phyloP scores from a whole-genome alignment of 257 asterid genomes.

The Eustoma russellianum region DNA sequence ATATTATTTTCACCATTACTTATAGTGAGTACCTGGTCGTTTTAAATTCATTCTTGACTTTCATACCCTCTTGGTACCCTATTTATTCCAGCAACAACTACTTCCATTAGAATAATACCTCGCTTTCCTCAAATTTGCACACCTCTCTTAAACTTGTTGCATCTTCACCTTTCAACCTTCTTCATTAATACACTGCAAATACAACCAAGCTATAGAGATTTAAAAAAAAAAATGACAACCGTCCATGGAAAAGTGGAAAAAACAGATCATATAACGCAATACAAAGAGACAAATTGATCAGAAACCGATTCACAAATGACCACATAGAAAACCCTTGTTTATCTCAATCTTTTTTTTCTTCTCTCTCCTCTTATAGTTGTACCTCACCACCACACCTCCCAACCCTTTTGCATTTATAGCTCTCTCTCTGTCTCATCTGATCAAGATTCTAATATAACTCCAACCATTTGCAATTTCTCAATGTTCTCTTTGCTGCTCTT shows the following conservation, averaged over 20 bases:
- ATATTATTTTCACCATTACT: too few relatives aligned
- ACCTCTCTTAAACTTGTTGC: constrained; percentile 8
- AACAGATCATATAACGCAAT: constrained; percentile 11
- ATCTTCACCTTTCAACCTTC: constrained; percentile 16
- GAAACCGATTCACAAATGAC: constrained; percentile 6
- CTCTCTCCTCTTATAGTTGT: too few relatives aligned
- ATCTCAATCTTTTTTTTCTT: too few relatives aligned
- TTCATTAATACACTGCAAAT: constrained; percentile 33
- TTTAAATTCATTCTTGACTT: constrained; percentile 18
- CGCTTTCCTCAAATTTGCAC: constrained; percentile 20
- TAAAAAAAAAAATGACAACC: neutral
- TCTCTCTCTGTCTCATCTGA: constrained; percentile 25
- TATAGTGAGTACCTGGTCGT: too few relatives aligned
- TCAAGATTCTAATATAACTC: constrained; percentile 46
- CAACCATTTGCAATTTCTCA: constrained; percentile 55
- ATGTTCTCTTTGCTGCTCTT: constrained; percentile 54
- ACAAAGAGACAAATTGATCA: constrained; percentile 44
- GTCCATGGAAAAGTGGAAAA: constrained; percentile 9
- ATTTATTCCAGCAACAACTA: constrained; percentile 40
- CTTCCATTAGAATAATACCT: constrained; percentile 35
- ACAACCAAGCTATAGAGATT: constrained; percentile 5
- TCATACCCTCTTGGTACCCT: constrained; percentile 16
- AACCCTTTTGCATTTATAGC: constrained; percentile 30
- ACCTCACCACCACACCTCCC: too few relatives aligned
- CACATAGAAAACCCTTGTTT: too few relatives aligned